Evolutionary conservation across 176 grass and related monocot species (phyloP), one percentile per base, ranked within the genome.

Genomic region (Juncus effusus): DNA sequence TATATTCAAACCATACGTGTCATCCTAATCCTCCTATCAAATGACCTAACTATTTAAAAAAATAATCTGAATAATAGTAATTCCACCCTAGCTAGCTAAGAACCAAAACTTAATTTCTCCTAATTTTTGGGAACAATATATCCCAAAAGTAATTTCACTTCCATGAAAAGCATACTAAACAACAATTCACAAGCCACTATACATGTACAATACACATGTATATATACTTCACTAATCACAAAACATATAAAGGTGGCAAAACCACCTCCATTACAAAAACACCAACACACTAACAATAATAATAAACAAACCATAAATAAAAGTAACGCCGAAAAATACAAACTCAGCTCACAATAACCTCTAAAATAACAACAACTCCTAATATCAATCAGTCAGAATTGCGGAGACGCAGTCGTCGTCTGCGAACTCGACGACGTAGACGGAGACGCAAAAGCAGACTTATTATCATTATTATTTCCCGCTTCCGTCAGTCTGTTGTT

Each of bases 361-460:
- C 44, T 47, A 47, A 6, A 47, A 47, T 47, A 58, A 45, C 28
- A 38, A 56, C 10, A 72, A 71, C 41, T 56, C 35, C 54, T 36
- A 38, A 39, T 59, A 36, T 28, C 19, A 28, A 36, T 16, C 53
- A 12, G 69, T 72, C 69, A 72, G 57, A 44, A 72, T 57, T 15
- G 54, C 8, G 67, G 67, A 51, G 69, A 72, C 10, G 69, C 69
- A 2, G 69, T 72, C 14, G 69, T 72, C 9, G 69, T 72, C 58
- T 72, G 69, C 2, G 69, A 72, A 44, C 52, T 55, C 38, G 67
- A 72, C 40, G 69, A 72, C 38, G 69, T 45, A n/a, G 69, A 72
- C n/a, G 69, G 69, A 47, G 69, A 72, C 44, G 8, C 13, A 16
- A 41, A 59, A 19, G 3, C 38, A 16, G 54, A 59, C 35, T 71